Conservation (phyloP, 306 rosid genomes). For the Vigna mungo region DNA sequence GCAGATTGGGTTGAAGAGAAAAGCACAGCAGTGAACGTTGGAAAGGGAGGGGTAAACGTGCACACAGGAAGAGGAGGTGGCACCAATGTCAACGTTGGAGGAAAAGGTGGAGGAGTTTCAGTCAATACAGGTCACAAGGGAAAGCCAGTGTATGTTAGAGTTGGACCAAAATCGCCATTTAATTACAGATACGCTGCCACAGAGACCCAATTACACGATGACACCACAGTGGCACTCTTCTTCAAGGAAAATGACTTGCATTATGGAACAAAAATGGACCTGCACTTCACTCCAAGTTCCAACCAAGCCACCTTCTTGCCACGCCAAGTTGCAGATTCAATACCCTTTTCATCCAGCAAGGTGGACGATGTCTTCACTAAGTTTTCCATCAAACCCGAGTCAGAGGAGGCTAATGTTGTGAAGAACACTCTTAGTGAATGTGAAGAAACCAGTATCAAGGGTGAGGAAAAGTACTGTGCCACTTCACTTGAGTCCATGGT, state of each 20-base stretch:
- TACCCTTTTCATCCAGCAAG: slow-evolving; percentile 74
- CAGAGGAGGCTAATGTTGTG: slow-evolving; percentile 56
- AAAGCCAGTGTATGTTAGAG: slow-evolving; percentile 61
- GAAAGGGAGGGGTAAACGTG: slow-evolving; percentile 38
- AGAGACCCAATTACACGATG: slow-evolving; percentile 61
- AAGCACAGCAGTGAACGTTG: slow-evolving; percentile 59
- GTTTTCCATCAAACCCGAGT: slow-evolving; percentile 53
- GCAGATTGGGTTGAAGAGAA: slow-evolving; percentile 64
- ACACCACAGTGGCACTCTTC: slow-evolving; percentile 67
- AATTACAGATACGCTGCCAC: background rate
- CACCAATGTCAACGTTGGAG: slow-evolving; percentile 50
- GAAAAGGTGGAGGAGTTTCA: slow-evolving; percentile 72
- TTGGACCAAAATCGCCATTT: slow-evolving; percentile 50
- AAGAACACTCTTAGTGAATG: slow-evolving; percentile 65
- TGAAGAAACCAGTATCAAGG: slow-evolving; percentile 49
- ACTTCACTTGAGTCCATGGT: slow-evolving; percentile 90
- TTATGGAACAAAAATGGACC: slow-evolving; percentile 49
- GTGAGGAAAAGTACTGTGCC: slow-evolving; percentile 83
- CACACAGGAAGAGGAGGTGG: slow-evolving; percentile 42
- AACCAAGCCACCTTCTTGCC: slow-evolving; percentile 55
- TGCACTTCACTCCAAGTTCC: slow-evolving; percentile 58
- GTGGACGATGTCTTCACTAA: slow-evolving; percentile 45
- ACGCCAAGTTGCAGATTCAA: slow-evolving; percentile 49
- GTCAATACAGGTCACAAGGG: slow-evolving; percentile 65
- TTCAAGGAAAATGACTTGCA: slow-evolving; percentile 71